A percentile compares a stretch with the other conserved stretches of the same genome.
Conservation (phyloP, 176 grass and related monocot species). For the Tuctoria greenei region DNA sequence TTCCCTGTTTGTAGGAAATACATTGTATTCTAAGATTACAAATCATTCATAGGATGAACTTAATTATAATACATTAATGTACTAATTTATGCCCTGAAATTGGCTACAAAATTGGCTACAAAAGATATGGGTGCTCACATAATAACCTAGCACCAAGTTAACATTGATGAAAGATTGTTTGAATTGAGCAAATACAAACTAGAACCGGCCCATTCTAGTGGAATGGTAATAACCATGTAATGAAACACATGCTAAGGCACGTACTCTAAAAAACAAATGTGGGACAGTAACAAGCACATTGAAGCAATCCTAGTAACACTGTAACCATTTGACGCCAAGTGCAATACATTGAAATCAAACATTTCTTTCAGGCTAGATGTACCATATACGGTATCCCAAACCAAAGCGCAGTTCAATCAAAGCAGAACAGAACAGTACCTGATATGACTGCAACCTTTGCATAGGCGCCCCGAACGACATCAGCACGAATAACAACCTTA, state of each 20-base stretch:
- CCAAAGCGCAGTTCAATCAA: neutral
- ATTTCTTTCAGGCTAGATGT: neutral
- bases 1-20: neutral
- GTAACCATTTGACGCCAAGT: neutral
- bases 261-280: too few relatives aligned
- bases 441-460: constrained; percentile 96
- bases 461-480: constrained; percentile 57
- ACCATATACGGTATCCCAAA: neutral
- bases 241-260: too few relatives aligned
- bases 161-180: neutral
- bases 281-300: too few relatives aligned
- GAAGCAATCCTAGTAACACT: neutral
- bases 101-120: neutral
- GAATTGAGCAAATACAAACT: neutral
- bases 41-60: neutral
- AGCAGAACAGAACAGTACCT: constrained; percentile 47
- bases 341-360: neutral
- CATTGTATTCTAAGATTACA: neutral
- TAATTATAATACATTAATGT: neutral
- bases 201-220: neutral
- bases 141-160: neutral
- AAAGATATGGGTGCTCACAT: neutral
- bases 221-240: neutral
- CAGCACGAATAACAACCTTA: constrained; percentile 97
- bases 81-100: neutral